Evolutionary conservation across 345 rosid species (phyloP).

Genomic region (Luvunga scandens): DNA sequence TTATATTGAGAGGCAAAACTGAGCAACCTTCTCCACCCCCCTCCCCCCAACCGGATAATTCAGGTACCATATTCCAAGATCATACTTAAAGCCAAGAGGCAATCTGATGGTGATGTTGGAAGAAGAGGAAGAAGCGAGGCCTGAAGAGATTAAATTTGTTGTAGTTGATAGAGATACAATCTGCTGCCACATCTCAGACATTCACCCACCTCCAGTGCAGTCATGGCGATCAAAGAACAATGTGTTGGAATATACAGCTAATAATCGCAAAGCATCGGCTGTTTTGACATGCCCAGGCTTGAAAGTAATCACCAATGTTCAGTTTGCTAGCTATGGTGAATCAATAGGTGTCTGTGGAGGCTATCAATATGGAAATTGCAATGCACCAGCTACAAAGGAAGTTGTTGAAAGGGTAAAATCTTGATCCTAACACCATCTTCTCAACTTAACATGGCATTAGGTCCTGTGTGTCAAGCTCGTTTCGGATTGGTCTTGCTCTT

Average conservation of each 20-base stretch:
- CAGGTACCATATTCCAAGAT: constrained; percentile 87
- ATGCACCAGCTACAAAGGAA: constrained; percentile 44
- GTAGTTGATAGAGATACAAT: constrained; percentile 66
- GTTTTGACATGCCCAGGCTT: constrained; percentile 46
- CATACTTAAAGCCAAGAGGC: constrained; percentile 56
- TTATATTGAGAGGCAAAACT: not conserved
- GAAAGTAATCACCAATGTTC: constrained; percentile 50
- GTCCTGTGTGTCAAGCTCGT: too few species aligned
- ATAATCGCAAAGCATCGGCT: constrained; percentile 46
- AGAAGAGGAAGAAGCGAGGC: constrained; percentile 56
- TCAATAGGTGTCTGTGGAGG: constrained; percentile 70
- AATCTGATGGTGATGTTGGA: constrained; percentile 73
- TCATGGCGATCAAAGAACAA: constrained; percentile 49
- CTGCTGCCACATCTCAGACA: constrained; percentile 57
- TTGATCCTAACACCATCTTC: not conserved
- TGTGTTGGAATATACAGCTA: constrained; percentile 29
- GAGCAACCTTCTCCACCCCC: not conserved
- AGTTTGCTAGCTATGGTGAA: constrained; percentile 83
- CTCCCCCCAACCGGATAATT: too few species aligned
- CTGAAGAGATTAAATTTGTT: constrained; percentile 52
- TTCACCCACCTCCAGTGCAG: constrained; percentile 56
- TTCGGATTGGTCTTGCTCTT: too few species aligned
- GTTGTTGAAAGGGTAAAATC: constrained; percentile 54
- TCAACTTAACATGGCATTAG: too few species aligned
- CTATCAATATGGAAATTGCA: constrained; percentile 53